Conservation (phyloP, 225 moss, liverwort and hornwort genomes). For the Takakia lepidozioides region DNA sequence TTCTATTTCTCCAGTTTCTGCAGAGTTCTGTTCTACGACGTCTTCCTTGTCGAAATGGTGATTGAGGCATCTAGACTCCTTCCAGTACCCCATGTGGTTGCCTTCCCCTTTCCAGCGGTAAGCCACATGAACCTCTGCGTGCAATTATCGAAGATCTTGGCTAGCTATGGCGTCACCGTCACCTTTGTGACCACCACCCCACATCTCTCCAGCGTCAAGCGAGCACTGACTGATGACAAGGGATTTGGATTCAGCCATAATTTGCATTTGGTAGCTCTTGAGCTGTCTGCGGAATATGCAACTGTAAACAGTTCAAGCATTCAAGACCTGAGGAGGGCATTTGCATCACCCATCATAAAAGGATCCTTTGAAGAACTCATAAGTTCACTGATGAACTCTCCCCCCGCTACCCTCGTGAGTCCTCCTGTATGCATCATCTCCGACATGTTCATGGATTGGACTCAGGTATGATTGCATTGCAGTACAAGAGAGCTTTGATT, state of each 20-base stretch:
- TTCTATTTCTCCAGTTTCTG: too few relatives aligned
- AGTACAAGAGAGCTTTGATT: not conserved
- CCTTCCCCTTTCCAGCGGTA: slow-evolving; percentile 32
- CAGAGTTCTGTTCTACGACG: too few relatives aligned
- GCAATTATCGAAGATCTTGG: slow-evolving; percentile 18
- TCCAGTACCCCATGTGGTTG: slow-evolving; percentile 28
- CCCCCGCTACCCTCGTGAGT: slow-evolving; percentile 9
- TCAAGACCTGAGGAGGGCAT: slow-evolving; percentile 8
- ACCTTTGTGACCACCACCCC: slow-evolving; percentile 23
- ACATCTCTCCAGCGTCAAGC: slow-evolving; percentile 10
- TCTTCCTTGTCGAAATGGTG: too few relatives aligned
- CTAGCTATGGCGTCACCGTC: slow-evolving; percentile 24
- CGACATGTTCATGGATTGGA: slow-evolving; percentile 45
- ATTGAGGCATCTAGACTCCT: too few relatives aligned
- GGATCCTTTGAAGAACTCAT: too few relatives aligned
- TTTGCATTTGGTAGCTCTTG: slow-evolving; percentile 13
- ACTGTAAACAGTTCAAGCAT: not conserved
- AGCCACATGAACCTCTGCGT: slow-evolving; percentile 31
- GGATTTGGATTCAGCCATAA: slow-evolving; percentile 26
- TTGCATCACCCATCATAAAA: too few relatives aligned
- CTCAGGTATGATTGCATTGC: slow-evolving; percentile 39
- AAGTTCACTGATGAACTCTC: slow-evolving; percentile 2
- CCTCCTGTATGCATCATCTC: slow-evolving; percentile 41
- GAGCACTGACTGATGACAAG: slow-evolving; percentile 10
- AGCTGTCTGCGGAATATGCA: slow-evolving; percentile 1